Percentiles rank a stretch among this genome's conserved stretches.
These are phyloP conservation scores for Bryoerythrophyllum caledonicum DNA, from an alignment of 225 moss, liverwort and hornwort species.

Conservation along the genomic window DNA sequence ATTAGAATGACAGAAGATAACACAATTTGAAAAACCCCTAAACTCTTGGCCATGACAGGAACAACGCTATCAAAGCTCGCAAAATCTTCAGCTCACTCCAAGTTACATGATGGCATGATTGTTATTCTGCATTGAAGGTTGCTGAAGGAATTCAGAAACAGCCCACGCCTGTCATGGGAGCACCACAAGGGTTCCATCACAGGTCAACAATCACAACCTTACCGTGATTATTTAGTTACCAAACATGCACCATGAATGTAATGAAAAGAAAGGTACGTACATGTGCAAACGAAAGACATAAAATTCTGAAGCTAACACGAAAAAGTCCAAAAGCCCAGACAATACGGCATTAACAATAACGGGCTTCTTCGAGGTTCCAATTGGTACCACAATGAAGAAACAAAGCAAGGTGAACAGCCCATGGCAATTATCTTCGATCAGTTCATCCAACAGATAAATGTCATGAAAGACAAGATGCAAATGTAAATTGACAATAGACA, in stretches of 20 bases:
- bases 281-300: too few relatives aligned
- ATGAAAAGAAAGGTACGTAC: too few relatives aligned
- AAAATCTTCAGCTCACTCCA: background rate
- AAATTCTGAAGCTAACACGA: too few relatives aligned
- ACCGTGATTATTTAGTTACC: too few relatives aligned
- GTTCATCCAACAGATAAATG: background rate
- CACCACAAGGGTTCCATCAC: background rate
- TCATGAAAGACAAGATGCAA: background rate
- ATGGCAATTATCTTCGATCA: background rate
- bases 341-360: too few relatives aligned
- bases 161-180: background rate
- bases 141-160: too few relatives aligned
- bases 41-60: background rate
- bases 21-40: background rate
- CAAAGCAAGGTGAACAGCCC: background rate
- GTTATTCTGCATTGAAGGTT: too few relatives aligned
- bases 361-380: too few relatives aligned
- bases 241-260: too few relatives aligned
- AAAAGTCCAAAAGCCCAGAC: too few relatives aligned
- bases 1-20: background rate
- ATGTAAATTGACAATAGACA: background rate
- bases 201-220: background rate
- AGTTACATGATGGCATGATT: background rate
- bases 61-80: background rate
- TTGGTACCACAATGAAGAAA: background rate